Conservation (phyloP, 441 rosid genomes). For the Pelargonium citronellum region DNA sequence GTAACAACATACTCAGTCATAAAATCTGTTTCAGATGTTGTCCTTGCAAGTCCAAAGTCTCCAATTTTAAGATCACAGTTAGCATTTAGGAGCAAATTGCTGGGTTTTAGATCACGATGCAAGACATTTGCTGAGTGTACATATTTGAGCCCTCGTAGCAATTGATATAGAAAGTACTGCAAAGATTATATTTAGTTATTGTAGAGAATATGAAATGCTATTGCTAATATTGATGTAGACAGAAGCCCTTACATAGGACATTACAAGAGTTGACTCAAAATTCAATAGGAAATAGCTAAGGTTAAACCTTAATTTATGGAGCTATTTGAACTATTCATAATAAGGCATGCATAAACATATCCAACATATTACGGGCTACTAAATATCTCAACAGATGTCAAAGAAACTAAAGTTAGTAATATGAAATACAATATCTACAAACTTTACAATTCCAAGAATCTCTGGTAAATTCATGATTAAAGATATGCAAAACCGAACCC, state of each 20-base stretch:
- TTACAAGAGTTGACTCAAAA: no score
- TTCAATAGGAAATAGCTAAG: no score
- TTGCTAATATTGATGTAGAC: no score
- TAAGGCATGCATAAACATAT: no score
- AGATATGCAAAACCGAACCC: background rate
- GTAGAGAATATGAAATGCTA: no score
- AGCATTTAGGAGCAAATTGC: slow-evolving; percentile 81
- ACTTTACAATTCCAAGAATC: background rate
- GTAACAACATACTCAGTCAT: slow-evolving; percentile 98
- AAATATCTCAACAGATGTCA: no score
- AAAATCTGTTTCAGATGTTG: slow-evolving; percentile 93
- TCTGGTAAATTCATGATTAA: background rate
- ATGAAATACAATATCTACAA: background rate
- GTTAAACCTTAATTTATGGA: no score
- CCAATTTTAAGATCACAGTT: slow-evolving; percentile 92
- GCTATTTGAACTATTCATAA: no score
- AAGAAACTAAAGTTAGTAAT: background rate
- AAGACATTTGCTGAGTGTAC: slow-evolving; percentile 86
- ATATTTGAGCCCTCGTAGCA: slow-evolving; percentile 83
- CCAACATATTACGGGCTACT: no score
- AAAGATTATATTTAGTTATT: slow-evolving; percentile 8
- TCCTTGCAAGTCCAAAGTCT: slow-evolving; percentile 93
- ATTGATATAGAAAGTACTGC: slow-evolving; percentile 91
- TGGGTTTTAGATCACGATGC: slow-evolving; percentile 91
- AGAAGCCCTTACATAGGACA: no score